A percentile compares a stretch with the other conserved stretches of the same genome.
Evolutionary conservation across 2,329 filamentous ascomycete species (phyloP).

Genomic region (Talaromyces atroroseus): DNA sequence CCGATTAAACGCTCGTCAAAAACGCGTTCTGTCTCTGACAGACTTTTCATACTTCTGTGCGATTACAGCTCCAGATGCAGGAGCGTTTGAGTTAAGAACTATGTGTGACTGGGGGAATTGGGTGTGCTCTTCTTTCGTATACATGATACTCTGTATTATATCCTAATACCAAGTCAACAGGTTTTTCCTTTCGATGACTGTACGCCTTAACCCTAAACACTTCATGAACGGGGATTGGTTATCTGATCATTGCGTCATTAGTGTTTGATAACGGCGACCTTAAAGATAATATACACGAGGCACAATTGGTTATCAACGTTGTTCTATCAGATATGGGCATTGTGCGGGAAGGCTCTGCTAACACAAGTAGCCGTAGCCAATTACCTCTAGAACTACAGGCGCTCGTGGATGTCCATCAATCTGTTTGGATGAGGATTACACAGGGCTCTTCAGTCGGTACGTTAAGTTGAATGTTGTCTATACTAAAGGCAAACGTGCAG

Average conservation of each 20-base stretch:
- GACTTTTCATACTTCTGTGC: constrained; percentile 25
- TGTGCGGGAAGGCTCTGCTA: not conserved
- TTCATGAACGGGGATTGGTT: not conserved
- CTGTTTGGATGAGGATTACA: constrained; percentile 21
- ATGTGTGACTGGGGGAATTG: constrained; percentile 27
- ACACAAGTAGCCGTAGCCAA: not conserved
- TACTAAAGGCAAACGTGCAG: too few species aligned
- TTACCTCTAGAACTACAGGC: constrained; percentile 14
- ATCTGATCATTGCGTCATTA: constrained; percentile 11
- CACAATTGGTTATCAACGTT: constrained; percentile 20
- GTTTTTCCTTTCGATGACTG: constrained; percentile 6
- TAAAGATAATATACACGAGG: constrained; percentile 18
- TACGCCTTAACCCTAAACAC: not conserved
- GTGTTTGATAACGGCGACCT: constrained; percentile 28
- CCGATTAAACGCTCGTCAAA: not conserved
- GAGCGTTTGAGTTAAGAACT: constrained; percentile 19
- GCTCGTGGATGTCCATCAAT: constrained; percentile 25
- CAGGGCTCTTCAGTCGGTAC: constrained; percentile 2
- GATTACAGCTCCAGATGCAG: constrained; percentile 21
- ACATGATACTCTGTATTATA: too few species aligned
- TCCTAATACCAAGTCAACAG: not conserved
- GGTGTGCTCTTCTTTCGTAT: constrained; percentile 4
- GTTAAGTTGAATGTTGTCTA: not conserved
- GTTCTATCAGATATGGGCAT: constrained; percentile 17
- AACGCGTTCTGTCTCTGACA: constrained; percentile 12